Conservation (phyloP, 768 basidiomycete genomes). For the Xerocomus spinulosus region DNA sequence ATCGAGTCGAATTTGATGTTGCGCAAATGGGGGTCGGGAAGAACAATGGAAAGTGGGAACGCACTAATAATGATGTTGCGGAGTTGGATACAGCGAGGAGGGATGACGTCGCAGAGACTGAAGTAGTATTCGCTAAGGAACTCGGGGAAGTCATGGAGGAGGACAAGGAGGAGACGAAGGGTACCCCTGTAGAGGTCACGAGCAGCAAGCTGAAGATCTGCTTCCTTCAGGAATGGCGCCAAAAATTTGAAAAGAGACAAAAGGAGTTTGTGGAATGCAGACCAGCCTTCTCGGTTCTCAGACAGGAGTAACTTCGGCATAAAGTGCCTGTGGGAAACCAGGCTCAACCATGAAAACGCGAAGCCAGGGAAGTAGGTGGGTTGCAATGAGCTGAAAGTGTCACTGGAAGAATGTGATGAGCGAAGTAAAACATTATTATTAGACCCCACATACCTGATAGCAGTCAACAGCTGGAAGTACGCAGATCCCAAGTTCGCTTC, state of each 20-base stretch:
- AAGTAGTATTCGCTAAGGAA: constrained; percentile 97
- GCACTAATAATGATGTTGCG: constrained; percentile 96
- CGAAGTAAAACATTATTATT: background rate
- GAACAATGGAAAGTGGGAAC: constrained; percentile 74
- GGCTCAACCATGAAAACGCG: constrained; percentile 96
- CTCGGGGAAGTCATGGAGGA: constrained; percentile 98
- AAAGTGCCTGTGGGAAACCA: constrained; percentile 93
- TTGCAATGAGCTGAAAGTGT: constrained; percentile 93
- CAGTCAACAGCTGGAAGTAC: constrained; percentile 84
- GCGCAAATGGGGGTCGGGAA: constrained; percentile 85
- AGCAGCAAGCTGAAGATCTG: constrained; percentile 73
- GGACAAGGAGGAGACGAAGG: constrained; percentile 84
- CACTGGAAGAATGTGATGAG: constrained; percentile 43
- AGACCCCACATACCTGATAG: constrained; percentile 67
- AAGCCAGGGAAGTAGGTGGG: constrained; percentile 97
- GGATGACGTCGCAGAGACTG: constrained; percentile 90
- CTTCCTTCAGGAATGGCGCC: constrained; percentile 81
- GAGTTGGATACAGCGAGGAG: constrained; percentile 88
- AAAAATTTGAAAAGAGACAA: constrained; percentile 95
- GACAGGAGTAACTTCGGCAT: constrained; percentile 92
- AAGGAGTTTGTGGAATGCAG: constrained; percentile 91
- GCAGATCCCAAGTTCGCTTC: constrained; percentile 82
- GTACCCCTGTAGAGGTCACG: constrained; percentile 88
- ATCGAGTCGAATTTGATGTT: constrained; percentile 69
- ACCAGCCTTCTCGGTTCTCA: constrained; percentile 93